Conservation (phyloP, 179 eudicot genomes). For the Nepenthes alata region DNA sequence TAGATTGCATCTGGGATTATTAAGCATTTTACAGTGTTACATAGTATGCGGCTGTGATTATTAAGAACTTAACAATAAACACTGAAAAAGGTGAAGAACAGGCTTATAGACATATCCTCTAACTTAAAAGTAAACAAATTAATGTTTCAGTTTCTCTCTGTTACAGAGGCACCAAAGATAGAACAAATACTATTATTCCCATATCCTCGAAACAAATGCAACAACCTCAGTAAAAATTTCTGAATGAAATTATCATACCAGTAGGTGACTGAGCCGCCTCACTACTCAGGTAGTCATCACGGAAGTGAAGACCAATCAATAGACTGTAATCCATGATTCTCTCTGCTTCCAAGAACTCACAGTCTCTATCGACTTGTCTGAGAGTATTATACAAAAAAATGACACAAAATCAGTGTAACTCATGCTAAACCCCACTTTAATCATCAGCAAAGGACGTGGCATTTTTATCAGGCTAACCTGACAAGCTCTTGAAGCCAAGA, state of each 20-base stretch:
- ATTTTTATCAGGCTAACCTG: conserved; percentile 35
- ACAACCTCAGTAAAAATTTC: neutral
- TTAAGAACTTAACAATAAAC: too few species aligned
- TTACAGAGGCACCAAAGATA: too few species aligned
- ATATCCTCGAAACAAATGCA: too few species aligned
- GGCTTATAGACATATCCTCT: neutral
- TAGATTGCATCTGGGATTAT: conserved; percentile 13
- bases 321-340: conserved; percentile 96
- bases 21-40: neutral
- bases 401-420: neutral
- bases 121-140: too few species aligned
- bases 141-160: too few species aligned
- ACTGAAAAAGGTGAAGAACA: neutral
- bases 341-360: conserved; percentile 88
- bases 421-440: neutral
- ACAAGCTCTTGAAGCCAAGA: conserved; percentile 80
- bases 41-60: neutral
- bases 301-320: conserved; percentile 81
- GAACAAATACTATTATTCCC: too few species aligned
- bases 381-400: neutral
- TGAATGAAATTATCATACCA: conserved; percentile 10
- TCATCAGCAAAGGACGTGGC: too few species aligned
- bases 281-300: conserved; percentile 51
- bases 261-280: conserved; percentile 50
- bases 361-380: conserved; percentile 88